Percentiles rank a stretch among this genome's conserved stretches.
phyloP scores from a whole-genome alignment of 495 filamentous ascomycete genomes.

The Aspergillus sparsus region DNA sequence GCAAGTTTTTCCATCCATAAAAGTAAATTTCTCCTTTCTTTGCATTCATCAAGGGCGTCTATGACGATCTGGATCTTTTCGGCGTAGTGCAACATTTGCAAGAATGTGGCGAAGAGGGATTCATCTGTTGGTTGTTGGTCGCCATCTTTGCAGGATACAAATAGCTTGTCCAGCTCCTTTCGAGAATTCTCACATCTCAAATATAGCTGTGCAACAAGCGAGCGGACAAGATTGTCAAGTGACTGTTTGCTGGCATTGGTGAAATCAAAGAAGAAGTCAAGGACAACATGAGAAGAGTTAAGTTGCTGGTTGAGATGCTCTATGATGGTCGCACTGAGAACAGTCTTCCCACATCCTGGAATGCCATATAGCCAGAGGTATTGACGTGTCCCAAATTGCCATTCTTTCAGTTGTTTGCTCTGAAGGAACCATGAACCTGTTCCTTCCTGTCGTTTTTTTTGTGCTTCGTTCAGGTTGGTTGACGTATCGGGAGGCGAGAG shows the following conservation, averaged over 20 bases:
- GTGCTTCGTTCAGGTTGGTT: constrained; percentile 15
- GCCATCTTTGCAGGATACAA: constrained; percentile 16
- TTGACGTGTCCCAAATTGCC: constrained; percentile 21
- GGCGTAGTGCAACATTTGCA: constrained; percentile 18
- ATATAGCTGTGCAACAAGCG: constrained; percentile 31
- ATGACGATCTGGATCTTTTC: constrained; percentile 29
- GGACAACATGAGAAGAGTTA: constrained; percentile 21
- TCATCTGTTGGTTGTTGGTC: constrained; percentile 16
- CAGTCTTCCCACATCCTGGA: constrained; percentile 41
- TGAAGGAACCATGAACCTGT: constrained; percentile 37
- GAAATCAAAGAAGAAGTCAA: constrained; percentile 39
- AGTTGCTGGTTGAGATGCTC: constrained; percentile 24
- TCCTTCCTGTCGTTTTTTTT: constrained; percentile 2
- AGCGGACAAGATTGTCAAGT: constrained; percentile 24
- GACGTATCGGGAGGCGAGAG: constrained; percentile 27
- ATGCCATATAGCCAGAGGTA: constrained; percentile 40
- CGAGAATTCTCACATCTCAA: constrained; percentile 11
- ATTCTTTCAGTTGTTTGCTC: constrained; percentile 24
- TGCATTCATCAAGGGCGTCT: constrained; percentile 39
- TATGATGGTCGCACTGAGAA: constrained; percentile 35
- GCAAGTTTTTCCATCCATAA: constrained; percentile 19
- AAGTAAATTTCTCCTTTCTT: constrained; percentile 20
- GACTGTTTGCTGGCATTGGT: constrained; percentile 27
- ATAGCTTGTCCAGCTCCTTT: constrained; percentile 15
- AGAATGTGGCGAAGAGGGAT: constrained; percentile 5